Percentiles rank a stretch among this genome's conserved stretches.
These are phyloP conservation scores for Pythium folliculosum DNA, from an alignment of 352 stramenopile species.

Conservation along the genomic window DNA sequence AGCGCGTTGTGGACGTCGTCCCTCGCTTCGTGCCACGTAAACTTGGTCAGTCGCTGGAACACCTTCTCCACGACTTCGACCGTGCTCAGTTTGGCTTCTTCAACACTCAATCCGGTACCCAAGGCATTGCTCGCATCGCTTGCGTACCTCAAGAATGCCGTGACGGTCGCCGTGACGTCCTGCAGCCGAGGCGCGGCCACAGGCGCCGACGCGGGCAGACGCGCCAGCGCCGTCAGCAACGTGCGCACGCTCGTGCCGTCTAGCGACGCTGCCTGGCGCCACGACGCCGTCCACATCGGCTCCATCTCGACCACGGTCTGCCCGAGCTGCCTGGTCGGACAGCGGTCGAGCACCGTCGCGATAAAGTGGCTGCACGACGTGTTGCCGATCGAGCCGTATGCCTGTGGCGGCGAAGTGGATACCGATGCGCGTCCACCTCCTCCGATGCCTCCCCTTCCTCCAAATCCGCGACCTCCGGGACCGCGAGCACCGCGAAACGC, in stretches of 20 bases:
- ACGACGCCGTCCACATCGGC: conserved; percentile 51
- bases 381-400: conserved; percentile 20
- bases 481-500: not conserved
- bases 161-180: conserved; percentile 35
- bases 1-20: conserved; percentile 62
- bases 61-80: conserved; percentile 48
- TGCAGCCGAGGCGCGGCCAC: conserved; percentile 37
- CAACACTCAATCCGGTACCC: conserved; percentile 21
- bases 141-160: conserved; percentile 27
- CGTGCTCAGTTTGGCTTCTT: conserved; percentile 45
- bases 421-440: not conserved
- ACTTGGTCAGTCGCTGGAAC: conserved; percentile 59
- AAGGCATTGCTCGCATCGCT: conserved; percentile 12
- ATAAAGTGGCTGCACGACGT: conserved; percentile 51
- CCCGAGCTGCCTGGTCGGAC: conserved; percentile 43
- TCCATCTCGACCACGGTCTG: conserved; percentile 35
- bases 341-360: conserved; percentile 38
- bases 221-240: conserved; percentile 47
- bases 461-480: not conserved
- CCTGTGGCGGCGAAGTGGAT: not conserved
- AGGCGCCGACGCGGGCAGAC: conserved; percentile 45
- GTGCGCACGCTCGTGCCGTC: conserved; percentile 39
- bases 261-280: conserved; percentile 39
- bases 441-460: not conserved
- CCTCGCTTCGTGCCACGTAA: conserved; percentile 61